These are phyloP conservation scores for Pichia nanzhaoensis DNA, from an alignment of 805 yeast genomes.

Conservation along the genomic window DNA sequence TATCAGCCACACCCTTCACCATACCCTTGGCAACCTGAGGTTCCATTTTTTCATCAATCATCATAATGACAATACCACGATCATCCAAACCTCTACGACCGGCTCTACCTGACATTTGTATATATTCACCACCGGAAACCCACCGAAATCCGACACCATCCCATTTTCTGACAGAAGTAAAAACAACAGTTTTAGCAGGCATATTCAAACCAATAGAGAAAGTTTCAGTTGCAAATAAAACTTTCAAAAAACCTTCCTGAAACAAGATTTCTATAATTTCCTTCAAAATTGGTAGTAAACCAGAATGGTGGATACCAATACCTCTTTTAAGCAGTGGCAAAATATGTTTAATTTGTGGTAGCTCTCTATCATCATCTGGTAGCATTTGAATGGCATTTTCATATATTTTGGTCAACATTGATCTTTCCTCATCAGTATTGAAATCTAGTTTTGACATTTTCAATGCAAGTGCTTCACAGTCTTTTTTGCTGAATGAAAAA, in stretches of 20 bases:
- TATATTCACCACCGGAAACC: slow-evolving; percentile 99
- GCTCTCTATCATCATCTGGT: slow-evolving; percentile 84
- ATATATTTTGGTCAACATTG: slow-evolving; percentile 82
- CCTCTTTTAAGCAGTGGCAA: slow-evolving; percentile 88
- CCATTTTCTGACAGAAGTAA: slow-evolving; percentile 96
- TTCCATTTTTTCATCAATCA: slow-evolving; percentile 99
- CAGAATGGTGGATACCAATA: slow-evolving; percentile 96
- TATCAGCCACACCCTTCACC: slow-evolving; percentile 98
- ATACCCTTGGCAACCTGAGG: slow-evolving; percentile 98
- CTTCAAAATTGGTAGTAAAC: slow-evolving; percentile 82
- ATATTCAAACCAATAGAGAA: slow-evolving; percentile 96
- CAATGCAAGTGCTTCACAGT: slow-evolving; percentile 89
- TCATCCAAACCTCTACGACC: slow-evolving; percentile 99
- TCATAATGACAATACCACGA: slow-evolving; percentile 97
- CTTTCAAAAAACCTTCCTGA: slow-evolving; percentile 94
- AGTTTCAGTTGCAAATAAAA: slow-evolving; percentile 95
- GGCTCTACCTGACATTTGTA: slow-evolving; percentile 99
- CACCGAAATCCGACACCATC: slow-evolving; percentile 97
- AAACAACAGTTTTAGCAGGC: slow-evolving; percentile 99
- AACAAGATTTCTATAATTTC: slow-evolving; percentile 94
- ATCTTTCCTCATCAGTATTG: slow-evolving; percentile 90
- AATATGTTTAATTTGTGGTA: slow-evolving; percentile 92
- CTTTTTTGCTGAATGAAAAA: slow-evolving; percentile 95
- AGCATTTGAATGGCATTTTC: slow-evolving; percentile 81
- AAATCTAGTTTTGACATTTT: slow-evolving; percentile 95